phyloP scores from a whole-genome alignment of 1,284 basidiomycete species.

The Taiwanofungus camphoratus region DNA sequence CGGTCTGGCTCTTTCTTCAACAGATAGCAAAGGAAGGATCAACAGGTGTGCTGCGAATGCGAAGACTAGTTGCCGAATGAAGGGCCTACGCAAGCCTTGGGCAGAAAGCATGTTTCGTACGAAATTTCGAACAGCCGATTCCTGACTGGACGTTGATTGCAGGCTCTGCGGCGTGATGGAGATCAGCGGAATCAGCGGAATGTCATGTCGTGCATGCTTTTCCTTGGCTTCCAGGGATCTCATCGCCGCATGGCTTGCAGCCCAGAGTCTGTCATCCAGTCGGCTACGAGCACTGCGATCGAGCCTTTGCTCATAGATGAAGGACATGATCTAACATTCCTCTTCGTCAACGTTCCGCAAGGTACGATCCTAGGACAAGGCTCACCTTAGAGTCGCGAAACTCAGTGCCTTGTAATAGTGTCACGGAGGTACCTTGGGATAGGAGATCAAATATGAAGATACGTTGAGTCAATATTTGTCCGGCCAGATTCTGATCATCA shows the following conservation, averaged over 20 bases:
- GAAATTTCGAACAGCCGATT: not conserved
- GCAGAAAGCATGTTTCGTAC: not conserved
- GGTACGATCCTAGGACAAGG: not conserved
- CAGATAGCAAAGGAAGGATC: slow-evolving; percentile 35
- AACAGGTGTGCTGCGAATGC: slow-evolving; percentile 39
- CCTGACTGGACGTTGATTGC: not conserved
- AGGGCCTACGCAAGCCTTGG: not conserved
- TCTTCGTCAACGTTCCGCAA: not conserved
- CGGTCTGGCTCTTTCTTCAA: slow-evolving; percentile 38
- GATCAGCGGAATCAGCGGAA: slow-evolving; percentile 2
- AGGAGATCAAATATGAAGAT: slow-evolving; percentile 44
- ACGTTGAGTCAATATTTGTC: slow-evolving; percentile 42
- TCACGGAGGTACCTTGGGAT: slow-evolving; percentile 42
- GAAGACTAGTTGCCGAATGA: slow-evolving; percentile 23
- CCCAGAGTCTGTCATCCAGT: slow-evolving; percentile 19
- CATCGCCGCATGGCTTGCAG: slow-evolving; percentile 7
- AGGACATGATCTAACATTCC: slow-evolving; percentile 36
- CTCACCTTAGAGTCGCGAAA: slow-evolving; percentile 59
- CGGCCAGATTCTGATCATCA: slow-evolving; percentile 15
- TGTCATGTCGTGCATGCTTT: slow-evolving; percentile 4
- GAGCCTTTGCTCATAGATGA: slow-evolving; percentile 38
- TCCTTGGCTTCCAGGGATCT: slow-evolving; percentile 13
- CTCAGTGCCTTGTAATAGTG: slow-evolving; percentile 44
- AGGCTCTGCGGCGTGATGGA: slow-evolving; percentile 6
- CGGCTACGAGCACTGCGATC: slow-evolving; percentile 15